A percentile compares a stretch with the other conserved stretches of the same genome.
These are phyloP conservation scores for Magnusiomyces fungicola DNA, from an alignment of 1,139 yeast species.

Conservation along the genomic window DNA sequence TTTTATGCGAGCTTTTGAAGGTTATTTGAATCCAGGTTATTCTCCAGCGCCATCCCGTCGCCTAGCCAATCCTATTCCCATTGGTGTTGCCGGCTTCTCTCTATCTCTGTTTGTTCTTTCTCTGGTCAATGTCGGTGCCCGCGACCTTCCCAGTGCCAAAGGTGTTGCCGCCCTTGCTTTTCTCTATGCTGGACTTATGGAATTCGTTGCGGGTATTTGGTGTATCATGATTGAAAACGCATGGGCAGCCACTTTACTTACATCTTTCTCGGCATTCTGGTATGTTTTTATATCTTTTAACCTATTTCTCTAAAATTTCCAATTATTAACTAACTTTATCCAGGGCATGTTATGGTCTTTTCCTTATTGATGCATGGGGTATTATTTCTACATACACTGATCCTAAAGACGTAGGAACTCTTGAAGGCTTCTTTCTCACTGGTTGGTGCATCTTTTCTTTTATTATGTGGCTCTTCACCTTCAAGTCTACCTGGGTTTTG, in stretches of 20 bases:
- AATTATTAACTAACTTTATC: no score
- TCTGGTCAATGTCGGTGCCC: constrained; percentile 55
- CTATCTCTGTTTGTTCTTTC: constrained; percentile 77
- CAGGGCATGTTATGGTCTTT: constrained; percentile 59
- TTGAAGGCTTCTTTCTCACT: constrained; percentile 64
- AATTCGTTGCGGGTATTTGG: constrained; percentile 66
- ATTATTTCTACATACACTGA: constrained; percentile 49
- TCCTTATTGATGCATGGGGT: constrained; percentile 67
- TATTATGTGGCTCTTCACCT: constrained; percentile 56
- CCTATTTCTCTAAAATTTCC: no score
- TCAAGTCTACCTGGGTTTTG: constrained; percentile 75
- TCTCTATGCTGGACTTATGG: constrained; percentile 76
- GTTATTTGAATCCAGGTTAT: constrained; percentile 58
- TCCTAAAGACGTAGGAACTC: constrained; percentile 41
- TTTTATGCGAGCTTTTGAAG: constrained; percentile 61
- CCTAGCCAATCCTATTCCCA: constrained; percentile 84
- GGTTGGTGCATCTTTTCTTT: constrained; percentile 80
- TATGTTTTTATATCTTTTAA: no score
- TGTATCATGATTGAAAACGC: constrained; percentile 62
- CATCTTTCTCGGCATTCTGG: constrained; percentile 89
- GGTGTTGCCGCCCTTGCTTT: constrained; percentile 62
- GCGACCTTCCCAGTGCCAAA: constrained; percentile 45
- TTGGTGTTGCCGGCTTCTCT: constrained; percentile 79
- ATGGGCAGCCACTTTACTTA: constrained; percentile 76
- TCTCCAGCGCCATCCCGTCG: constrained; percentile 58